These are phyloP conservation scores for Mortierella antarctica DNA, from an alignment of 192 early-diverging fungal genomes.

Conservation along the genomic window DNA sequence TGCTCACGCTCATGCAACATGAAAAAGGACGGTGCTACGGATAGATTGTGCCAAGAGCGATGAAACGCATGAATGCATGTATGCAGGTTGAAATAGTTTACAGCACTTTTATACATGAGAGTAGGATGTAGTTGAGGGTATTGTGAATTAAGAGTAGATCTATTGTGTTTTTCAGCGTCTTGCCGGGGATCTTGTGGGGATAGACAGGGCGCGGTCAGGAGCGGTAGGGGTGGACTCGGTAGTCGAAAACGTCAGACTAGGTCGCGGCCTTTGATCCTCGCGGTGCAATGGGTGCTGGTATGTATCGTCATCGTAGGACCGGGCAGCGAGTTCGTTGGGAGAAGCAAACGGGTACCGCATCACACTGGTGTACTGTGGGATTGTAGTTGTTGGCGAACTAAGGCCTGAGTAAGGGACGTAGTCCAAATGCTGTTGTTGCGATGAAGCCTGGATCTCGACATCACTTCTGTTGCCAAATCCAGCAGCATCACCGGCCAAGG, in stretches of 20 bases:
- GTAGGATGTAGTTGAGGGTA: neutral
- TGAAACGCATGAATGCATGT: too few relatives aligned
- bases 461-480: constrained; percentile 21
- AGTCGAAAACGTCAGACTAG: neutral
- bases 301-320: neutral
- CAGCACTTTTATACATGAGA: constrained; percentile 21
- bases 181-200: constrained; percentile 3
- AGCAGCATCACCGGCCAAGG: constrained; percentile 21
- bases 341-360: neutral
- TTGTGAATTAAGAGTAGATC: neutral
- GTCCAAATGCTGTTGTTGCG: constrained; percentile 3
- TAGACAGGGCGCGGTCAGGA: constrained; percentile 9
- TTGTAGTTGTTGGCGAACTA: neutral
- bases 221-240: neutral
- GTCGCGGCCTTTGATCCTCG: neutral
- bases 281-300: neutral
- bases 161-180: constrained; percentile 3
- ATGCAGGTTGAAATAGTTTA: neutral
- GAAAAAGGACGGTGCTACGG: too few relatives aligned
- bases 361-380: neutral
- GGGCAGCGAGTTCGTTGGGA: neutral
- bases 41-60: too few relatives aligned
- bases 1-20: too few relatives aligned
- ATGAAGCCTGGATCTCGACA: constrained; percentile 3
- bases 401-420: constrained; percentile 4